Evolutionary conservation across 1,139 yeast genomes (phyloP).

Genomic region (Lodderomyces metapsilosis): DNA sequence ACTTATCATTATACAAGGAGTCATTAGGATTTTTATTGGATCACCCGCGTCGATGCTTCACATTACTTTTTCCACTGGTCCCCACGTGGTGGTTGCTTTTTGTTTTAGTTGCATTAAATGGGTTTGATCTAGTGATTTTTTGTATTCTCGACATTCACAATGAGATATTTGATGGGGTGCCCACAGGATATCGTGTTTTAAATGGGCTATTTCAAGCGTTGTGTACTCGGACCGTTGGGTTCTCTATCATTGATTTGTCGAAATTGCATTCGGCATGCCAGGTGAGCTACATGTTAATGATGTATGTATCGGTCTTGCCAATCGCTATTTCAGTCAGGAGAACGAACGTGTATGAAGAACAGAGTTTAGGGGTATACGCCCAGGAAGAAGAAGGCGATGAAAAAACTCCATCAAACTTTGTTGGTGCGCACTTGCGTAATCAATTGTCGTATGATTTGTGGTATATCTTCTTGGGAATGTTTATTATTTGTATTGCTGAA

Average conservation of each 20-base stretch:
- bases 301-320: slow-evolving; percentile 96
- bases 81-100: slow-evolving; percentile 95
- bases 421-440: slow-evolving; percentile 85
- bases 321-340: slow-evolving; percentile 93
- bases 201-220: slow-evolving; percentile 90
- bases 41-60: slow-evolving; percentile 96
- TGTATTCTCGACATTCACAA: slow-evolving; percentile 71
- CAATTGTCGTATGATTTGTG: slow-evolving; percentile 94
- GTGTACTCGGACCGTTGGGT: slow-evolving; percentile 93
- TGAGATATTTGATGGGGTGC: slow-evolving; percentile 44
- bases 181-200: slow-evolving; percentile 67
- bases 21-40: slow-evolving; percentile 84
- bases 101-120: slow-evolving; percentile 69
- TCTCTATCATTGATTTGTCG: slow-evolving; percentile 67
- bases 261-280: slow-evolving; percentile 85
- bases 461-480: slow-evolving; percentile 85
- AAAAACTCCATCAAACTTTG: slow-evolving; percentile 54
- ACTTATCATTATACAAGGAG: slow-evolving; percentile 64
- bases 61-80: slow-evolving; percentile 82
- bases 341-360: slow-evolving; percentile 97
- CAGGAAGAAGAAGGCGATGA: slow-evolving; percentile 33
- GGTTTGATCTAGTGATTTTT: slow-evolving; percentile 75
- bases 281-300: slow-evolving; percentile 92
- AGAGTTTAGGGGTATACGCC: slow-evolving; percentile 80
- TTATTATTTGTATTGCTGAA: slow-evolving; percentile 84